phyloP scores from a whole-genome alignment of 306 rosid species.

The Pterocarpus macrocarpus region DNA sequence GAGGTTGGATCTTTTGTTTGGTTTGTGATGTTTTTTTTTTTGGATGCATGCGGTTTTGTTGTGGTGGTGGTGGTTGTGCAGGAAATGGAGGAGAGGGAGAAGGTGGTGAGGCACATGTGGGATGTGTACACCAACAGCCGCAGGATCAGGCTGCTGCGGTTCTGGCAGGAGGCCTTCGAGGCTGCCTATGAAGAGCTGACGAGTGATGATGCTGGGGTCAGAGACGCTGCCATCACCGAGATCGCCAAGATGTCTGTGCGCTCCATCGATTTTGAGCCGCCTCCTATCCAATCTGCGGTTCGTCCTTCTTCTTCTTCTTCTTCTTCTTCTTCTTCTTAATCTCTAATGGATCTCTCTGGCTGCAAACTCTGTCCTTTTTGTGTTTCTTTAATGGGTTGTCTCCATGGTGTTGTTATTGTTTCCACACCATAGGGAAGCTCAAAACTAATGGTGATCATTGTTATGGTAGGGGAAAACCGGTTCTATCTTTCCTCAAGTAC shows the following conservation, averaged over 20 bases:
- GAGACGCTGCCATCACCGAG: constrained; percentile 85
- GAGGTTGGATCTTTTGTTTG: not conserved
- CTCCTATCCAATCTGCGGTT: constrained; percentile 82
- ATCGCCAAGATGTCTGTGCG: constrained; percentile 95
- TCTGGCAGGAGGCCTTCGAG: constrained; percentile 96
- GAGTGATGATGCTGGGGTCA: constrained; percentile 77
- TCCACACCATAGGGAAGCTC: no score
- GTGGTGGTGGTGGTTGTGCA: constrained; percentile 39
- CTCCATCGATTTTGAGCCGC: constrained; percentile 79
- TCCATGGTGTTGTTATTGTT: no score
- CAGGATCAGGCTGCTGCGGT: constrained; percentile 89
- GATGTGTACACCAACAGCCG: constrained; percentile 91
- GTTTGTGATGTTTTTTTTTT: not conserved
- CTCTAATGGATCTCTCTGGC: not conserved
- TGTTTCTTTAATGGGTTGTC: no score
- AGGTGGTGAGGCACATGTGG: constrained; percentile 98
- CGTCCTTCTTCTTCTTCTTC: constrained; percentile 44
- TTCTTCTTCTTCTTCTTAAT: constrained; percentile 1
- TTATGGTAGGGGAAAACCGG: not conserved
- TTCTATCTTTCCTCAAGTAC: not conserved
- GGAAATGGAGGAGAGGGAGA: constrained; percentile 99
- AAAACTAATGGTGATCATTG: not conserved
- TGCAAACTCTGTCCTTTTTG: not conserved
- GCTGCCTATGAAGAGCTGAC: constrained; percentile 94
- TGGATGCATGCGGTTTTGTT: constrained; percentile 3